Percentiles rank a stretch among this genome's conserved stretches.
These are phyloP conservation scores for Fonsecaea nubica DNA, from an alignment of 2,329 filamentous ascomycete genomes.

Conservation along the genomic window DNA sequence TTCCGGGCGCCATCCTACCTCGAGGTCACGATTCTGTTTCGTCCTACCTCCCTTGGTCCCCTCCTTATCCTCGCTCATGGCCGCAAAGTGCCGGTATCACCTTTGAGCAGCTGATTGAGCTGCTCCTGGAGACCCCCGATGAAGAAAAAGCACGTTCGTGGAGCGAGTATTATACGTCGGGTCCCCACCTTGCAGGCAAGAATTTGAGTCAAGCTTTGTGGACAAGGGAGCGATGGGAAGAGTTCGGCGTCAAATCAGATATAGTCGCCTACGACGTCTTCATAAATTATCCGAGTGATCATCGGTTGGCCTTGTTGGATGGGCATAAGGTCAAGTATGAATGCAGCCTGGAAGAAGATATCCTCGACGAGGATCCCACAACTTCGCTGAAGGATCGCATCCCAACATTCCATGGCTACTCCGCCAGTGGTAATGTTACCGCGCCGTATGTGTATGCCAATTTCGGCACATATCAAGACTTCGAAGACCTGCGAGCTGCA, in stretches of 20 bases:
- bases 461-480: constrained; percentile 86
- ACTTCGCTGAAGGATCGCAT: constrained; percentile 74
- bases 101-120: constrained; percentile 62
- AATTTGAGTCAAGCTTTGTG: constrained; percentile 78
- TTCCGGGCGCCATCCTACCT: constrained; percentile 48
- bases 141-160: constrained; percentile 68
- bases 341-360: constrained; percentile 82
- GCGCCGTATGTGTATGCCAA: constrained; percentile 87
- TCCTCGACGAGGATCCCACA: constrained; percentile 81
- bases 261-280: constrained; percentile 78
- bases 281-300: constrained; percentile 76
- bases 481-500: constrained; percentile 76
- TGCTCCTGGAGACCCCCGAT: constrained; percentile 62
- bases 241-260: constrained; percentile 67
- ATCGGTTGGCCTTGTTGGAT: constrained; percentile 71
- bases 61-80: constrained; percentile 51
- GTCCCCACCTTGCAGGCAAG: constrained; percentile 76
- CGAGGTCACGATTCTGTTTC: constrained; percentile 46
- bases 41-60: constrained; percentile 51
- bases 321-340: constrained; percentile 70
- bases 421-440: constrained; percentile 88
- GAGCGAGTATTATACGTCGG: constrained; percentile 78
- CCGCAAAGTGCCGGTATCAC: constrained; percentile 55
- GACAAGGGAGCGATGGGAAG: constrained; percentile 75
- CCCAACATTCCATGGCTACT: constrained; percentile 94